A percentile compares a stretch with the other conserved stretches of the same genome.
Conservation (phyloP, 2,329 filamentous ascomycete genomes). For the Aurifilum marmelostoma region DNA sequence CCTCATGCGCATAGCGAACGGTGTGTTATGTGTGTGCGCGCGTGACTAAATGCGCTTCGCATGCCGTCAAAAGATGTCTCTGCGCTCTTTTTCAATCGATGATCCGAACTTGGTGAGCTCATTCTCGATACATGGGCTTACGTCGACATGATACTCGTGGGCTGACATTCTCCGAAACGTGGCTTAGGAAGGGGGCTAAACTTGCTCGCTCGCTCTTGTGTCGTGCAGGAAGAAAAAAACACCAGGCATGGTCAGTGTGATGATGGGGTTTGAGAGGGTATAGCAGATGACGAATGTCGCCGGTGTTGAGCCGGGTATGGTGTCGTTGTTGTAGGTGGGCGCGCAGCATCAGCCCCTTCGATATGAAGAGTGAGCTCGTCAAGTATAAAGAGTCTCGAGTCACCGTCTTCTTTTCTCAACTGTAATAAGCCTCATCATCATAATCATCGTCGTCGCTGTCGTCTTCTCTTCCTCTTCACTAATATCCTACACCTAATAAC, state of each 20-base stretch:
- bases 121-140: neutral
- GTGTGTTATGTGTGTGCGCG: neutral
- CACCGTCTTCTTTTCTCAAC: neutral
- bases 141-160: neutral
- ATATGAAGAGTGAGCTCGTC: neutral
- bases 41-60: neutral
- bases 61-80: neutral
- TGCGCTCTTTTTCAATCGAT: neutral
- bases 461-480: neutral
- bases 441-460: neutral
- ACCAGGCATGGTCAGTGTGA: neutral
- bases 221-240: neutral
- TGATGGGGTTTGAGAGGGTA: neutral
- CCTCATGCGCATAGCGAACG: neutral
- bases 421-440: neutral
- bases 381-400: slow-evolving; percentile 10
- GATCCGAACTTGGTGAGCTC: neutral
- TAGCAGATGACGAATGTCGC: neutral
- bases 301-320: neutral
- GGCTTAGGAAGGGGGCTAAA: neutral
- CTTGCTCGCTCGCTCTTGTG: neutral
- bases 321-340: neutral
- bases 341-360: neutral
- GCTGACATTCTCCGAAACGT: slow-evolving; percentile 4
- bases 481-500: neutral